These are phyloP conservation scores for Apiospora marii DNA, from an alignment of 2,329 filamentous ascomycete species.

Conservation along the genomic window DNA sequence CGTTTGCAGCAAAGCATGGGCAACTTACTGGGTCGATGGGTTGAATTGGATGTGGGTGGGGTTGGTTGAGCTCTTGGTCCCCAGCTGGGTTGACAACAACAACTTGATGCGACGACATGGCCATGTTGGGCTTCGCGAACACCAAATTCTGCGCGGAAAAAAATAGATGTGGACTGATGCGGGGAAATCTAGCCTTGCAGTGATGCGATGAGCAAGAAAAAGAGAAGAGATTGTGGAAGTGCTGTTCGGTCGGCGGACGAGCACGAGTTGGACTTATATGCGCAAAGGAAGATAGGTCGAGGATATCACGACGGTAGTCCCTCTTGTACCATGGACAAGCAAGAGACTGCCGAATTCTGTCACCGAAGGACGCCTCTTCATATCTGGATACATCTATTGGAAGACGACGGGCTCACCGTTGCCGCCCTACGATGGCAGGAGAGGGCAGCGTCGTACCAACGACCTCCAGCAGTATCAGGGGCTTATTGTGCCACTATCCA, in stretches of 20 bases:
- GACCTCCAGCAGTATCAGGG: neutral
- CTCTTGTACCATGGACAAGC: neutral
- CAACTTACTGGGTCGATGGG: conserved; percentile 10
- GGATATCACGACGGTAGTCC: neutral
- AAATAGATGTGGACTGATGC: neutral
- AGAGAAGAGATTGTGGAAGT: neutral
- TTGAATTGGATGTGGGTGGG: neutral
- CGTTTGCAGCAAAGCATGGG: neutral
- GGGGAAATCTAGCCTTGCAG: neutral
- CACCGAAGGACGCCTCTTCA: neutral
- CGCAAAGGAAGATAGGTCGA: neutral
- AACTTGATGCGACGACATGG: neutral
- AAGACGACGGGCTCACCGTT: neutral
- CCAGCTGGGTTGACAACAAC: neutral
- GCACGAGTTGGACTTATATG: neutral
- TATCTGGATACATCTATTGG: neutral
- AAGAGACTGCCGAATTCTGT: neutral
- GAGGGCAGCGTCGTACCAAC: neutral
- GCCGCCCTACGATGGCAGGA: neutral
- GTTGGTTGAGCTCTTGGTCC: neutral
- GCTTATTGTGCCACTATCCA: neutral
- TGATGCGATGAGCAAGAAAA: neutral
- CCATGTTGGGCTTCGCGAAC: conserved; percentile 1
- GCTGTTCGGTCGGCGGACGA: neutral
- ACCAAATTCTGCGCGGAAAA: neutral